Evolutionary conservation across 192 early-diverging fungal species (phyloP).

Genomic region (Coemansia erecta): DNA sequence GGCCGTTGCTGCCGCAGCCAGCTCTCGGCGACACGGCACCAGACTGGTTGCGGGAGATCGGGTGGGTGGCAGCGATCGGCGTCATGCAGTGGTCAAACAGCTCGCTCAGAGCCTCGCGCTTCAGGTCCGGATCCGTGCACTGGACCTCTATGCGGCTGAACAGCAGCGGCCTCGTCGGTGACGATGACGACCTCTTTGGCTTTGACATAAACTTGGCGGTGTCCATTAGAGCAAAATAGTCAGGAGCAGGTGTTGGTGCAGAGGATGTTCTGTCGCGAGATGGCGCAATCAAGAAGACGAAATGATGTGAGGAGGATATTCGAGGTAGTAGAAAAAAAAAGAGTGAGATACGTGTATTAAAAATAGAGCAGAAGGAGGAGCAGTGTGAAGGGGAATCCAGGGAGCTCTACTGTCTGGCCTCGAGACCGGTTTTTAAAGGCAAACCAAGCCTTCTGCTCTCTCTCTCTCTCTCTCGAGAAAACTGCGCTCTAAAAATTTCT

Average conservation of each 20-base stretch:
- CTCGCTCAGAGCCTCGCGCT: conserved; percentile 52
- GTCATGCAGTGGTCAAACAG: conserved; percentile 55
- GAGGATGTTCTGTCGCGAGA: background rate
- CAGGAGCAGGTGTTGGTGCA: background rate
- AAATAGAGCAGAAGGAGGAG: conserved; percentile 1
- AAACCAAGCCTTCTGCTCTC: too few relatives aligned
- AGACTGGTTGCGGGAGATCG: background rate
- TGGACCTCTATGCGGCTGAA: conserved; percentile 30
- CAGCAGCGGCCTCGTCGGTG: conserved; percentile 8
- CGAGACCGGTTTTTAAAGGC: too few relatives aligned
- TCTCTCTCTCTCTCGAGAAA: too few relatives aligned
- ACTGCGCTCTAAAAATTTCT: too few relatives aligned
- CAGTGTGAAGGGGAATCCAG: background rate
- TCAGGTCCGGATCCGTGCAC: conserved; percentile 44
- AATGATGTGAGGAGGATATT: background rate
- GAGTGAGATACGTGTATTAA: background rate
- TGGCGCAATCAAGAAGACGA: conserved; percentile 4
- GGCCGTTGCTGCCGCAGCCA: background rate
- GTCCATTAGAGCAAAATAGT: background rate
- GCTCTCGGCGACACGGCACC: background rate
- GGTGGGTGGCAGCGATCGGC: conserved; percentile 16
- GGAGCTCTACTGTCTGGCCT: too few relatives aligned
- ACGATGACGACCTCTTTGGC: conserved; percentile 13
- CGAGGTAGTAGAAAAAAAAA: conserved; percentile 2
- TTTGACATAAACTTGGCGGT: conserved; percentile 1